phyloP scores from a whole-genome alignment of 257 asterid species.

The Paraleonurus japonicus region DNA sequence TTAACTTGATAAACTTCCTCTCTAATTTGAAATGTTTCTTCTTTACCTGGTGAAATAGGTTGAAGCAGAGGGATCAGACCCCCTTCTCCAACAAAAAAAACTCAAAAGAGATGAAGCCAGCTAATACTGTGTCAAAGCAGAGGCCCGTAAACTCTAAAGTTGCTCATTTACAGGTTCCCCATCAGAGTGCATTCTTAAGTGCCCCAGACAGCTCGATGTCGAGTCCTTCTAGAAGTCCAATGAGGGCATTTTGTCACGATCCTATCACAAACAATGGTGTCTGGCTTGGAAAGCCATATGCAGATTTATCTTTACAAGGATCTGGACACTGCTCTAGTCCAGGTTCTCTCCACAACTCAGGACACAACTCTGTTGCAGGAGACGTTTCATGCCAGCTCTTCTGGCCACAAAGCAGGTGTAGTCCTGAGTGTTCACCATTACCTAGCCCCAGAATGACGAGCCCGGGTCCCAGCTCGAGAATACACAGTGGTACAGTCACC shows the following conservation, averaged over 20 bases:
- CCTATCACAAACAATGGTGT: constrained; percentile 23
- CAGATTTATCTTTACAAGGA: constrained; percentile 27
- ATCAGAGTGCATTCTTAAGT: constrained; percentile 26
- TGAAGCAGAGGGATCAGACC: constrained; percentile 34
- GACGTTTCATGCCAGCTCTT: constrained; percentile 40
- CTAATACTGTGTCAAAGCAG: constrained; percentile 27
- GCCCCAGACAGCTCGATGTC: constrained; percentile 46
- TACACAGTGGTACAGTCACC: constrained; percentile 41
- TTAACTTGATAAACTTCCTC: constrained; percentile 12
- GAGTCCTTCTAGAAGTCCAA: constrained; percentile 49
- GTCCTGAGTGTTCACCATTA: constrained; percentile 47
- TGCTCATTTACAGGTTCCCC: constrained; percentile 36
- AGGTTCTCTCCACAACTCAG: constrained; percentile 39
- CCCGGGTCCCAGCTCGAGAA: constrained; percentile 46
- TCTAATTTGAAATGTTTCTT: neutral
- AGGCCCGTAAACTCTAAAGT: constrained; percentile 30
- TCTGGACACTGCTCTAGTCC: constrained; percentile 42
- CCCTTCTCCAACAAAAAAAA: constrained; percentile 27
- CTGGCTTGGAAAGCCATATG: constrained; percentile 34
- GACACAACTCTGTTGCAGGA: constrained; percentile 39
- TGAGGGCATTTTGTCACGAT: constrained; percentile 37
- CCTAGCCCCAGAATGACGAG: constrained; percentile 48
- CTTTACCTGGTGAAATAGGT: constrained; percentile 26
- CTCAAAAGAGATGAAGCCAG: constrained; percentile 33
- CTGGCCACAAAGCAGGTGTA: constrained; percentile 41